These are phyloP conservation scores for Penicillium manginii DNA, from an alignment of 495 filamentous ascomycete genomes.

Conservation along the genomic window DNA sequence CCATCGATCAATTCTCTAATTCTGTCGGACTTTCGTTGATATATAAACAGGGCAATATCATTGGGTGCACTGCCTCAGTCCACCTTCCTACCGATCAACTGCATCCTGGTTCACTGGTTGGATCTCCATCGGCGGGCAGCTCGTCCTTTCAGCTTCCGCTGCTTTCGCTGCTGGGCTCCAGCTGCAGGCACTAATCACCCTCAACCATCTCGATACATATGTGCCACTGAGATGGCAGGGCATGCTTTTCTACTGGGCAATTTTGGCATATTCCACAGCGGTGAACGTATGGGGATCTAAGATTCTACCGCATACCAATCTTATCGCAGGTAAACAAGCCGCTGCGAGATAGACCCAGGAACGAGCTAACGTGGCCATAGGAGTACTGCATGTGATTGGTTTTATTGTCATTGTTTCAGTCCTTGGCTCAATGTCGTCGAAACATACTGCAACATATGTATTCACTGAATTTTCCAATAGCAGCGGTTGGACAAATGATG, in stretches of 20 bases:
- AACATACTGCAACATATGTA: conserved; percentile 24
- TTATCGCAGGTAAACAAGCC: conserved; percentile 19
- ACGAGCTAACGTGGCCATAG: conserved; percentile 3
- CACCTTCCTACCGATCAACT: conserved; percentile 21
- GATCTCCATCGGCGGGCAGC: conserved; percentile 36
- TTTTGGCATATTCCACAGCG: conserved; percentile 22
- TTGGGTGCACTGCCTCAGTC: conserved; percentile 30
- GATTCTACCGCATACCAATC: conserved; percentile 30
- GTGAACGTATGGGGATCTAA: conserved; percentile 29
- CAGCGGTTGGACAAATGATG: conserved; percentile 29
- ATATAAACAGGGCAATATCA: conserved; percentile 26
- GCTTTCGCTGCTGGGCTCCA: conserved; percentile 30
- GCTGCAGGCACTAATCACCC: conserved; percentile 28
- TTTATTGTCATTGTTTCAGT: conserved; percentile 24
- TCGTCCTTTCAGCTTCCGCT: conserved; percentile 36
- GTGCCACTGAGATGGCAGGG: conserved; percentile 25
- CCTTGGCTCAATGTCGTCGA: conserved; percentile 23
- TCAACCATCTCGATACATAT: conserved; percentile 29
- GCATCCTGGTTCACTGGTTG: conserved; percentile 32
- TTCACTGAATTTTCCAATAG: conserved; percentile 27
- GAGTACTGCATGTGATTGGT: conserved; percentile 24
- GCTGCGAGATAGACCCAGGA: not conserved
- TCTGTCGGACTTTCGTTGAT: not conserved
- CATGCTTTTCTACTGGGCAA: conserved; percentile 30
- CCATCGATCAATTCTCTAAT: not conserved